phyloP scores from a whole-genome alignment of 805 yeast species.

The Babjeviella inositovora region DNA sequence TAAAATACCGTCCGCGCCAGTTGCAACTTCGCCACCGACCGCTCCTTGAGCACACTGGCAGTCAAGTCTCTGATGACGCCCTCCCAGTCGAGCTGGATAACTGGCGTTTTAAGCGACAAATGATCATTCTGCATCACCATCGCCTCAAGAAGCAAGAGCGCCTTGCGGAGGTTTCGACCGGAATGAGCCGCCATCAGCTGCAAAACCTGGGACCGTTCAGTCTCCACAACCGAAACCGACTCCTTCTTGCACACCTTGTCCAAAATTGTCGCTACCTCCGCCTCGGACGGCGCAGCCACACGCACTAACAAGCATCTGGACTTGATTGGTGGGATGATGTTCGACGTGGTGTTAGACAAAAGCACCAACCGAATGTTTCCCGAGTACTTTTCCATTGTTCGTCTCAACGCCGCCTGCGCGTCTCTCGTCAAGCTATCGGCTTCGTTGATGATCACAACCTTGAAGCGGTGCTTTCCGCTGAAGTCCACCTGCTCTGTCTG shows the following conservation, averaged over 20 bases:
- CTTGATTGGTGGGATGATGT: slow-evolving; percentile 85
- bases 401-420: slow-evolving; percentile 89
- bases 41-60: slow-evolving; percentile 34
- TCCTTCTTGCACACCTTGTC: slow-evolving; percentile 42
- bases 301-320: slow-evolving; percentile 86
- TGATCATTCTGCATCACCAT: slow-evolving; percentile 52
- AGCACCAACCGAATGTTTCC: slow-evolving; percentile 71
- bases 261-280: slow-evolving; percentile 44
- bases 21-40: slow-evolving; percentile 45
- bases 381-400: slow-evolving; percentile 94
- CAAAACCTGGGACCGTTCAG: slow-evolving; percentile 17
- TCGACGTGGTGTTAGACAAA: slow-evolving; percentile 80
- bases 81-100: slow-evolving; percentile 81
- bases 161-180: slow-evolving; percentile 62
- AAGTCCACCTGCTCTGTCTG: slow-evolving; percentile 93
- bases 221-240: slow-evolving; percentile 19
- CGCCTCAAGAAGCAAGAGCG: slow-evolving; percentile 71
- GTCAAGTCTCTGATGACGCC: slow-evolving; percentile 59
- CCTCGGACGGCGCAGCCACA: slow-evolving; percentile 60
- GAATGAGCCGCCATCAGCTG: slow-evolving; percentile 34
- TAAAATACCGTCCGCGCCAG: slow-evolving; percentile 56
- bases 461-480: slow-evolving; percentile 38
- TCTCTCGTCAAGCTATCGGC: slow-evolving; percentile 83
- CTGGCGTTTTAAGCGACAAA: slow-evolving; percentile 25
- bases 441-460: slow-evolving; percentile 77